Base-by-base conservation (phyloP, 202 grass and related monocot genomes). In the Brachypodium distachyon region DNA sequence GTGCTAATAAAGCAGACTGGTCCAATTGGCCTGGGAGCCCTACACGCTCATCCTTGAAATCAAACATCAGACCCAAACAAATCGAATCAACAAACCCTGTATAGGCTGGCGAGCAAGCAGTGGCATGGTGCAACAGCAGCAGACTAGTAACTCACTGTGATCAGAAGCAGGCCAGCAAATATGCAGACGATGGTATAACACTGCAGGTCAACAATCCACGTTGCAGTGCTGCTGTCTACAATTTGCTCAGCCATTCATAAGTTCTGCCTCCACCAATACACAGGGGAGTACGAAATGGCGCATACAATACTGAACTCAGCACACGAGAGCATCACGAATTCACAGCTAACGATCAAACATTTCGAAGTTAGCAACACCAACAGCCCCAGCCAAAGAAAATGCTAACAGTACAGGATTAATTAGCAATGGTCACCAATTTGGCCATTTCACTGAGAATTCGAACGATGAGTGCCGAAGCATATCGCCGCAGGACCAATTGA, bases 241-340 rank as follows among this genome's bases (percentile, higher is more conserved):
- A 10, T 76, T 49, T 26, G 34, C 21, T 4, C 19, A 40, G 34
- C 27, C 19, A 26, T 47, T 8, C 46, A 44, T 40, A 68, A 47
- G 38, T 59, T 40, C 29, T 68, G 17, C 44, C 22, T 68, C 51
- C 41, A 46, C 40, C 39, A 7, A 29, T 74, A 26, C 34, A 43
- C 13, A 28, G 8, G 36, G 26, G 50, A 58, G 33, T 73, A 28
- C 38, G 10, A 26, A 29, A 14, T 29, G 36, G 37, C 49, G 42
- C 40, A 59, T 32, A 60, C 72, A 41, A 21, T 44, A 48, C 37
- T 58, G 27, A 68, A 54, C 73, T 14, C 53, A 29, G 23, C 77
- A 25, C 73, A 71, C 48, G 50, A 69, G 51, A 69, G 41, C 29
- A 12, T 37, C 62, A 76, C 53, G 81, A 81, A 60, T 80, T 77